Base-by-base conservation (phyloP, 768 basidiomycete species). In the Xerocomellus dryophilus region DNA sequence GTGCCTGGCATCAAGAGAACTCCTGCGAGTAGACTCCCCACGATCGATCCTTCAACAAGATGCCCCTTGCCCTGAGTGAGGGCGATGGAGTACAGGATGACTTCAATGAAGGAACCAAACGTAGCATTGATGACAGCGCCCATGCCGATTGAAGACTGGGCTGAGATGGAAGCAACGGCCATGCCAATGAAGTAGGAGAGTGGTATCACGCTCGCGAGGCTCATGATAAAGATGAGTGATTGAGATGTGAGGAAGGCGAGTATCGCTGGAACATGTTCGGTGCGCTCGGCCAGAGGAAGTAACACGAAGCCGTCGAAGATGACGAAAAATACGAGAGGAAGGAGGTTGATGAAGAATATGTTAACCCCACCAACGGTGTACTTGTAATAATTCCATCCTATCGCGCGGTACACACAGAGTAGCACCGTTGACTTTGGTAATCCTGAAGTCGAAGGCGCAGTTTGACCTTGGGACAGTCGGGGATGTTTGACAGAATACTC, bases 101-200 rank as follows among this genome's bases (percentile, higher is more conserved):
- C 90, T 73, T 99, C 97, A 66, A 99, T 93, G 68, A 98, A 85
- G n/a, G 91, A 94, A 69, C 97, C 97, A 64, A 99, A 99, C 2
- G 93, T 93, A 2, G 97, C 97, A 68, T 99, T 99, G 78, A 99
- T 98, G 62, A 98, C 96, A 2, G 97, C 97, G 59, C 97, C 97
- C 93, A 98, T 97, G 7, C 97, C 97, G 57, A 99, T 99, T 2
- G 90, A 93, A 0, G 93, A 95, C 66, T 98, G 97, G 0, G 97
- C 97, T n/a, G 90, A 93, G 64, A 99, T 98, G 41, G 91, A 94
- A 3, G 97, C 97, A 56, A 99, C 97, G 8, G 97, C 97, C 97
- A 98, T 98, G 17, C 97, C 97, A 66, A 99, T 98, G 75, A 99
- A 99, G 77, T 99, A 99, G 8, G 91, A 94, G 18, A 99, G 79